phyloP scores from a whole-genome alignment of 2,329 filamentous ascomycete genomes.

The Cryphonectria naterciae region DNA sequence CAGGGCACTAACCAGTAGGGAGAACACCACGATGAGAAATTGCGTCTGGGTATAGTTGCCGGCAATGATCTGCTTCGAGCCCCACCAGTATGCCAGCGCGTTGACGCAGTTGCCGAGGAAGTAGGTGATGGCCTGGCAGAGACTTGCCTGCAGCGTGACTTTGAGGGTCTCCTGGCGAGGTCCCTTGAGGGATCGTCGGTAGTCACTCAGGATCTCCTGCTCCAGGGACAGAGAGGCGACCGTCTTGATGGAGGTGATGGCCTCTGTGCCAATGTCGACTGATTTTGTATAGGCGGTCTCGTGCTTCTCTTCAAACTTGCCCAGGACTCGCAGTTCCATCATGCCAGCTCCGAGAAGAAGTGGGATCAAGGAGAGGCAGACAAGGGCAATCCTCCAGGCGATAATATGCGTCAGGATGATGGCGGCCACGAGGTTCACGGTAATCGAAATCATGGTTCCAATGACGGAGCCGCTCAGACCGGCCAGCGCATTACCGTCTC shows the following conservation, averaged over 20 bases:
- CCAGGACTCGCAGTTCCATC: conserved; percentile 67
- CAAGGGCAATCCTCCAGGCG: conserved; percentile 76
- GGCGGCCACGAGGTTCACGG: conserved; percentile 69
- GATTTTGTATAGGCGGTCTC: conserved; percentile 67
- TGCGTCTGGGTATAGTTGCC: conserved; percentile 57
- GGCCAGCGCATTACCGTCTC: conserved; percentile 68
- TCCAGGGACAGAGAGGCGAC: conserved; percentile 60
- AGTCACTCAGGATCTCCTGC: conserved; percentile 55
- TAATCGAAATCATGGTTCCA: conserved; percentile 69
- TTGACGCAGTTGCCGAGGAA: conserved; percentile 29
- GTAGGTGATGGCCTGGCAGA: conserved; percentile 27
- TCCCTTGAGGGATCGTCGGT: conserved; percentile 53
- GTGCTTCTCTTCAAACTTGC: conserved; percentile 65
- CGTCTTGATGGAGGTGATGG: conserved; percentile 68
- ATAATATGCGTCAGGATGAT: conserved; percentile 72
- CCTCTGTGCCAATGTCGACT: conserved; percentile 68
- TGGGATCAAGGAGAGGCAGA: conserved; percentile 71
- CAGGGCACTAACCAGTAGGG: conserved; percentile 54
- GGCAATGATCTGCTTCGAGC: conserved; percentile 58
- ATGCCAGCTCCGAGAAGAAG: conserved; percentile 70
- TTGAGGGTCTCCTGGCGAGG: conserved; percentile 55
- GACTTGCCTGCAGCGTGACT: conserved; percentile 26
- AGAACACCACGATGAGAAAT: conserved; percentile 62
- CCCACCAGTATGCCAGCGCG: conserved; percentile 65
- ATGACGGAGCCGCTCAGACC: conserved; percentile 73